phyloP scores from a whole-genome alignment of 1,139 yeast species.

The Suhomyces choctaworum region DNA sequence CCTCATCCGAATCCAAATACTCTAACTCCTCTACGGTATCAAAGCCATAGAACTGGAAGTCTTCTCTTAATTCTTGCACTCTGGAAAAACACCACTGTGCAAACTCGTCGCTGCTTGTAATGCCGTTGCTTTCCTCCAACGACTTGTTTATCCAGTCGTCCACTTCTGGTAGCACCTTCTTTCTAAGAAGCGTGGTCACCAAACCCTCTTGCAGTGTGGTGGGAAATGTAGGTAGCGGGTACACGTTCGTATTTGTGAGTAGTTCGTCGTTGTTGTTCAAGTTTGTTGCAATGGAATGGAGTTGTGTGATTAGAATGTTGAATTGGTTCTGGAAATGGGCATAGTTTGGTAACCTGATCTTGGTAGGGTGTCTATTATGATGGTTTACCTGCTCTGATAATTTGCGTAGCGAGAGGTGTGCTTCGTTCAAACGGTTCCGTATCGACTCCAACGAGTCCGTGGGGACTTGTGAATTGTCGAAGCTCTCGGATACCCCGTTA shows the following conservation, averaged over 20 bases:
- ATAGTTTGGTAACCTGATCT: constrained; percentile 42
- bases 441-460: constrained; percentile 45
- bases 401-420: constrained; percentile 45
- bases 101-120: constrained; percentile 51
- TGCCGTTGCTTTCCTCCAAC: constrained; percentile 26
- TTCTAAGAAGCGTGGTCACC: constrained; percentile 78
- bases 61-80: constrained; percentile 53
- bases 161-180: constrained; percentile 87
- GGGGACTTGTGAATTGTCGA: constrained; percentile 33
- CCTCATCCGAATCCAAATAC: constrained; percentile 40
- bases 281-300: constrained; percentile 69
- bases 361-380: constrained; percentile 41
- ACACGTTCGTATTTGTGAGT: constrained; percentile 68
- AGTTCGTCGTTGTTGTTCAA: constrained; percentile 61
- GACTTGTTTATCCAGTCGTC: constrained; percentile 80
- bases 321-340: constrained; percentile 70
- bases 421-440: constrained; percentile 46
- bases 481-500: constrained; percentile 4
- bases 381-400: constrained; percentile 45
- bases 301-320: constrained; percentile 78
- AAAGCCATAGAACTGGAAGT: constrained; percentile 64
- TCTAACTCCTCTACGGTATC: constrained; percentile 51
- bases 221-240: constrained; percentile 82
- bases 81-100: constrained; percentile 62
- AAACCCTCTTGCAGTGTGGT: constrained; percentile 80